Evolutionary conservation across 2,329 filamentous ascomycete species (phyloP).

Genomic region (Ilyonectria destructans): DNA sequence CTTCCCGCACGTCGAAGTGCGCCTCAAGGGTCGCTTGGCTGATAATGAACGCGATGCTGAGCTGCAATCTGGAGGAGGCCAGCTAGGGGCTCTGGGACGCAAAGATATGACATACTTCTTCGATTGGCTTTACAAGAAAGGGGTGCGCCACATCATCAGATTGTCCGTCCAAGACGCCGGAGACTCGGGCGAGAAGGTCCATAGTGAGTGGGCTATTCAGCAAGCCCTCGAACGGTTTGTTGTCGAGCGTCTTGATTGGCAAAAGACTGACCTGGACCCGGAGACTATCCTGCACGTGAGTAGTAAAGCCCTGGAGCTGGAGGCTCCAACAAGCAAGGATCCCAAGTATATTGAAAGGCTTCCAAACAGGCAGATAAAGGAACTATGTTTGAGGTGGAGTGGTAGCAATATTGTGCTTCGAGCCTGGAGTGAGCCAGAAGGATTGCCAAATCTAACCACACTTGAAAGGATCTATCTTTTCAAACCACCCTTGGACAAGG

Average conservation of each 20-base stretch:
- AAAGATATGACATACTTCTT: constrained; percentile 29
- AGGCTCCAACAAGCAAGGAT: neutral
- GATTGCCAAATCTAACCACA: constrained; percentile 5
- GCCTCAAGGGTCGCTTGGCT: neutral
- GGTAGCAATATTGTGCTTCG: constrained; percentile 30
- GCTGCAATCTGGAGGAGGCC: neutral
- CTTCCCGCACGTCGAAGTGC: constrained; percentile 19
- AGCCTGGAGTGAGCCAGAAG: constrained; percentile 32
- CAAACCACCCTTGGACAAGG: constrained; percentile 2
- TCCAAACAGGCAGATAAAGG: neutral
- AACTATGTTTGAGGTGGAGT: constrained; percentile 1
- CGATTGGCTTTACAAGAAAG: constrained; percentile 26
- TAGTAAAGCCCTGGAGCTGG: neutral
- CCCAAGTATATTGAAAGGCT: neutral
- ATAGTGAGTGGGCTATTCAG: constrained; percentile 28
- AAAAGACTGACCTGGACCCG: constrained; percentile 21
- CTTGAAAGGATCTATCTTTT: constrained; percentile 15
- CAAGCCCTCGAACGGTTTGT: constrained; percentile 12
- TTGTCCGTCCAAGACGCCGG: constrained; percentile 24
- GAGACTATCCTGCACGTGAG: neutral
- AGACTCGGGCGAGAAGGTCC: neutral
- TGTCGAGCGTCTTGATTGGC: constrained; percentile 33
- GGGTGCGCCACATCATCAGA: constrained; percentile 20
- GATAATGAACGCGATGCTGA: neutral
- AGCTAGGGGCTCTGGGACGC: neutral